Conservation (phyloP, 2,329 filamentous ascomycete species). For the Triangularia verruculosa region DNA sequence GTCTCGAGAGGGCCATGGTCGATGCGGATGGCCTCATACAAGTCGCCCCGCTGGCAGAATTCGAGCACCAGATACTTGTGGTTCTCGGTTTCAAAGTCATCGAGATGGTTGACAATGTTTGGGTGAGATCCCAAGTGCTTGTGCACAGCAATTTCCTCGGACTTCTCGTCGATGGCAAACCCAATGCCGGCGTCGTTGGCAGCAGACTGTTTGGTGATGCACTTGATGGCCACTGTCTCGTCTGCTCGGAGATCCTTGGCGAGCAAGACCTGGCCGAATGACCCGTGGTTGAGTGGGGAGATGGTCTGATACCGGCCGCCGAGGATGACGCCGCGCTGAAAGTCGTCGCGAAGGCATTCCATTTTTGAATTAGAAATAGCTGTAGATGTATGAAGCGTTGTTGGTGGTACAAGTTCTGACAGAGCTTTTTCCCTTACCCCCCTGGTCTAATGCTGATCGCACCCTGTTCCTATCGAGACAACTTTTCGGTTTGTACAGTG, state of each 20-base stretch:
- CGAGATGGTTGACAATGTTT: conserved; percentile 89
- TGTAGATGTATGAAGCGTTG: conserved; percentile 20
- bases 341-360: conserved; percentile 85
- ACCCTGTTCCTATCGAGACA: conserved; percentile 25
- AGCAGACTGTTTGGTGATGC: conserved; percentile 78
- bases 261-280: conserved; percentile 97
- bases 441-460: conserved; percentile 27
- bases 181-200: conserved; percentile 58
- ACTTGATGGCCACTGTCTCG: conserved; percentile 90
- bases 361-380: conserved; percentile 43
- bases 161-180: conserved; percentile 76
- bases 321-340: conserved; percentile 75
- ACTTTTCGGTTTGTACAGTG: conserved; percentile 25
- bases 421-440: conserved; percentile 19
- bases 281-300: conserved; percentile 95
- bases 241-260: conserved; percentile 76
- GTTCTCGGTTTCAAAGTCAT: conserved; percentile 87
- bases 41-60: conserved; percentile 90
- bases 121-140: conserved; percentile 73
- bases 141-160: conserved; percentile 78
- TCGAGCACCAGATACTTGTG: conserved; percentile 93
- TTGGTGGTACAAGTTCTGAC: conserved; percentile 26
- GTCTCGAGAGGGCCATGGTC: conserved; percentile 88
- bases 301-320: conserved; percentile 88
- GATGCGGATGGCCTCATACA: conserved; percentile 94